Percentiles rank a stretch among this genome's conserved stretches.
Conservation (phyloP, 345 rosid species). For the Aurinia saxatilis region DNA sequence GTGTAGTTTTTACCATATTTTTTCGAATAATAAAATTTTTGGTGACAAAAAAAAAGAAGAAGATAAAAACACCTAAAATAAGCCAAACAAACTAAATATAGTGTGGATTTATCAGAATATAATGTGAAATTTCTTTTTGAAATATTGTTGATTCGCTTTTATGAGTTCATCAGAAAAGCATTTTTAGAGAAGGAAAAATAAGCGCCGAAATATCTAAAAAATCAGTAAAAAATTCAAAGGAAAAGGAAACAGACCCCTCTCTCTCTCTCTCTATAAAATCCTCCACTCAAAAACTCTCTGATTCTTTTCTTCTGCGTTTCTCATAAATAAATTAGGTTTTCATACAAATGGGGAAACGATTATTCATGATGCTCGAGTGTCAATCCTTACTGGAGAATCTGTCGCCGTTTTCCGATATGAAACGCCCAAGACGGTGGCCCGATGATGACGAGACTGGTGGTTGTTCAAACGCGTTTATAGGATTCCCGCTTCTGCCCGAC, state of each 20-base stretch:
- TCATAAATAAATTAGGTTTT: not conserved
- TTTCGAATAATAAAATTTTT: too few relatives aligned
- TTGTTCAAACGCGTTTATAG: slow-evolving; percentile 27
- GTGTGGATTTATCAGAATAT: too few relatives aligned
- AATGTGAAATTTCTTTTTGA: too few relatives aligned
- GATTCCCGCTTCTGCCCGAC: slow-evolving; percentile 64
- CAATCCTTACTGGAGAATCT: slow-evolving; percentile 4
- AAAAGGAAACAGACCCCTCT: not conserved
- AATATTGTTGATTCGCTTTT: too few relatives aligned
- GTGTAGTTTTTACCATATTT: too few relatives aligned
- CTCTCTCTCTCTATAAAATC: not conserved
- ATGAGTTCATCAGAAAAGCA: too few relatives aligned
- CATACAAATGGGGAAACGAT: not conserved
- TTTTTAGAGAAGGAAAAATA: too few relatives aligned
- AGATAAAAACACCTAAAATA: too few relatives aligned
- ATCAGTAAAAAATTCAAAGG: not conserved
- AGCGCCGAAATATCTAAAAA: too few relatives aligned
- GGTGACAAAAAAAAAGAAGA: too few relatives aligned
- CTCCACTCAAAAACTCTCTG: not conserved
- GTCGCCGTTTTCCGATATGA: slow-evolving; percentile 7
- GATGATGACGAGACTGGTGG: too few relatives aligned
- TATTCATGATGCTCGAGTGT: not conserved
- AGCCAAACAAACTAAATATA: too few relatives aligned
- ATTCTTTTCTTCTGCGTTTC: not conserved
- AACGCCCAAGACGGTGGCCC: slow-evolving; percentile 8